phyloP scores from a whole-genome alignment of 306 rosid genomes.

The Bauhinia variegata region DNA sequence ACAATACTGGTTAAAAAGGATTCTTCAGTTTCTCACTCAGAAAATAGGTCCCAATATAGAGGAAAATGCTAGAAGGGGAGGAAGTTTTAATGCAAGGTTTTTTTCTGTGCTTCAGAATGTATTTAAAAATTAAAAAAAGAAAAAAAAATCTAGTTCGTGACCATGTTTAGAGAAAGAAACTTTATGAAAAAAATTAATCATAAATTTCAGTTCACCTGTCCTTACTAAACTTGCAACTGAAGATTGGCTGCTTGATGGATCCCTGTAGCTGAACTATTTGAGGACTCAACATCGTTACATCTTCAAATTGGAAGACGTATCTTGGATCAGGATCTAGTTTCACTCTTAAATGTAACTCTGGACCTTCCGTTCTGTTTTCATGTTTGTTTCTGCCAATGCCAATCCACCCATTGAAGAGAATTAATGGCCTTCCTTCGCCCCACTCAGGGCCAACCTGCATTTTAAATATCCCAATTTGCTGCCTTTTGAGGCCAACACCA shows the following conservation, averaged over 20 bases:
- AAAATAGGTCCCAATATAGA: not conserved
- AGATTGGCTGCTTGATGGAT: slow-evolving; percentile 81
- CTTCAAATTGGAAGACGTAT: slow-evolving; percentile 88
- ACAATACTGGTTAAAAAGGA: slow-evolving; percentile 9
- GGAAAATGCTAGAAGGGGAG: not conserved
- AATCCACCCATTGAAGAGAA: slow-evolving; percentile 87
- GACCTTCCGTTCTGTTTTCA: slow-evolving; percentile 61
- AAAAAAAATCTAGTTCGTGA: too few species aligned
- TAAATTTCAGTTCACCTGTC: slow-evolving; percentile 72
- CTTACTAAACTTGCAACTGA: slow-evolving; percentile 84
- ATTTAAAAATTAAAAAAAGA: too few species aligned
- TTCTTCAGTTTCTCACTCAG: not conserved
- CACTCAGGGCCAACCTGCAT: slow-evolving; percentile 86
- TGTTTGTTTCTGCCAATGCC: slow-evolving; percentile 74
- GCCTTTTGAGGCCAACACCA: slow-evolving; percentile 76
- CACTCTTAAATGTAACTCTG: slow-evolving; percentile 82
- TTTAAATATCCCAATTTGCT: slow-evolving; percentile 81
- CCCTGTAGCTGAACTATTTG: slow-evolving; percentile 90
- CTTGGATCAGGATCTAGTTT: slow-evolving; percentile 92
- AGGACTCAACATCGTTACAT: slow-evolving; percentile 71
- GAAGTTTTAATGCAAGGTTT: too few species aligned
- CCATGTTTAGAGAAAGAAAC: too few species aligned
- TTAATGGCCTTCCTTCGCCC: slow-evolving; percentile 72
- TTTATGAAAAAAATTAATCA: not conserved
- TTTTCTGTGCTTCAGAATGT: too few species aligned